A percentile compares a stretch with the other conserved stretches of the same genome.
Evolutionary conservation across 1,284 basidiomycete species (phyloP).

Genomic region (Cystobasidiaceae sp.): DNA sequence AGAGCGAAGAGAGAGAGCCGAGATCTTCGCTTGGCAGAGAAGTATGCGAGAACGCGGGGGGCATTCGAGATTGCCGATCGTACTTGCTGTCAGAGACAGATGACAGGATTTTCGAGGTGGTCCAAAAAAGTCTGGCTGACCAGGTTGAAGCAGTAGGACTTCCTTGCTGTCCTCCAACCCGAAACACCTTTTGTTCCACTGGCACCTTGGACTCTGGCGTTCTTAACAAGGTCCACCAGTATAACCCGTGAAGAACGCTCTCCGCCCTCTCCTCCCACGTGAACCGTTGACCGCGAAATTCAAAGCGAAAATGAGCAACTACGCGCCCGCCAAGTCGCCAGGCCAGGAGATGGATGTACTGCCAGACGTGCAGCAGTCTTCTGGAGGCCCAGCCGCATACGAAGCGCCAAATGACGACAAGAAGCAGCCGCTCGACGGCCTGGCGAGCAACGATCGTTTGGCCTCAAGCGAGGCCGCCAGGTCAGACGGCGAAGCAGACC

Average conservation of each 20-base stretch:
- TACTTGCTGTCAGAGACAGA: too few species aligned
- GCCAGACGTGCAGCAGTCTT: background rate
- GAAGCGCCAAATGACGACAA: conserved; percentile 2
- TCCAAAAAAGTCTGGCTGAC: too few species aligned
- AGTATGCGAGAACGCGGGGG: too few species aligned
- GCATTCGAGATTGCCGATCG: too few species aligned
- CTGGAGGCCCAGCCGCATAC: background rate
- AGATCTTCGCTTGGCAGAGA: too few species aligned
- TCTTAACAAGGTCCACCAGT: conserved; percentile 25
- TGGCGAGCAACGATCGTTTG: background rate
- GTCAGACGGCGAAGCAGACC: background rate
- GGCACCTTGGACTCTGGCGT: conserved; percentile 29
- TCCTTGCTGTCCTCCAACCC: background rate
- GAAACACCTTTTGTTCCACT: too few species aligned
- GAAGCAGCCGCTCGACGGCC: conserved; percentile 4
- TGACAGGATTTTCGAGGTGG: too few species aligned
- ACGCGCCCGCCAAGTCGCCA: conserved; percentile 8
- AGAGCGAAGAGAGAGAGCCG: too few species aligned
- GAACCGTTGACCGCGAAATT: background rate
- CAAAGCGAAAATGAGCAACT: conserved; percentile 10
- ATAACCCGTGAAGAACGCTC: conserved; percentile 7
- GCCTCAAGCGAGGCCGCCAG: background rate
- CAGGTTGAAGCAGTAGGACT: too few species aligned
- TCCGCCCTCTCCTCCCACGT: background rate
- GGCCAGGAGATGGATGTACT: conserved; percentile 18